A percentile compares a stretch with the other conserved stretches of the same genome.
Conservation (phyloP, 1,284 basidiomycete genomes). For the Pseudozyma sp. region DNA sequence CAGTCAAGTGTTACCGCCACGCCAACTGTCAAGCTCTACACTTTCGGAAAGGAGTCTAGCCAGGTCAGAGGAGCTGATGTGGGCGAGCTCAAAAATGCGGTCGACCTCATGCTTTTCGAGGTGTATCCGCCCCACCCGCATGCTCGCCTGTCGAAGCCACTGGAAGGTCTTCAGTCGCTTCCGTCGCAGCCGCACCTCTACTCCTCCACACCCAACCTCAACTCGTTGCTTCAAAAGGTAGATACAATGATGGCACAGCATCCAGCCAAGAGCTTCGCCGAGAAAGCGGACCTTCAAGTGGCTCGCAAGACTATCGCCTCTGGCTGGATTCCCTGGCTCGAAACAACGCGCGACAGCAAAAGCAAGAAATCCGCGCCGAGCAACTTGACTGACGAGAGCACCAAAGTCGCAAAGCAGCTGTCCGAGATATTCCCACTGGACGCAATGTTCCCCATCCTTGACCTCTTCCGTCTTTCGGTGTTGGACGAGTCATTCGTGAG, state of each 20-base stretch:
- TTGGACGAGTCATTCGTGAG: constrained; percentile 73
- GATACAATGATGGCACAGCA: constrained; percentile 75
- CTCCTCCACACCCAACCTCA: constrained; percentile 77
- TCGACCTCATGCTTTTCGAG: constrained; percentile 79
- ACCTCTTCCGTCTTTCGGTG: constrained; percentile 83
- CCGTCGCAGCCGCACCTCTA: constrained; percentile 77
- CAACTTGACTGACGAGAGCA: constrained; percentile 9
- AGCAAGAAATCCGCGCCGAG: background rate
- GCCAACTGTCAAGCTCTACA: constrained; percentile 83
- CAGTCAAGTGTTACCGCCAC: constrained; percentile 77
- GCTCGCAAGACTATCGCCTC: constrained; percentile 72
- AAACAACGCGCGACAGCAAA: constrained; percentile 17
- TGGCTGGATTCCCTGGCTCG: constrained; percentile 40
- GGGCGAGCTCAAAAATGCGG: constrained; percentile 76
- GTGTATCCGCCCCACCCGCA: constrained; percentile 81
- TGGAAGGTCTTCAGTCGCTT: constrained; percentile 77
- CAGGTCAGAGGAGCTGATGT: constrained; percentile 81
- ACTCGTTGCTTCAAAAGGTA: constrained; percentile 77
- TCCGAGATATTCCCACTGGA: constrained; percentile 72
- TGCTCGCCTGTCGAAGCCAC: constrained; percentile 72
- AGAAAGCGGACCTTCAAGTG: constrained; percentile 51
- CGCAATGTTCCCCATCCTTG: constrained; percentile 82
- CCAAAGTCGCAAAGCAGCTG: constrained; percentile 9
- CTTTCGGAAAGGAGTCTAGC: constrained; percentile 36
- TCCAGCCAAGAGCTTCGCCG: constrained; percentile 55